Evolutionary conservation across 257 asterid genomes (phyloP).

Genomic region (Perilla frutescens): DNA sequence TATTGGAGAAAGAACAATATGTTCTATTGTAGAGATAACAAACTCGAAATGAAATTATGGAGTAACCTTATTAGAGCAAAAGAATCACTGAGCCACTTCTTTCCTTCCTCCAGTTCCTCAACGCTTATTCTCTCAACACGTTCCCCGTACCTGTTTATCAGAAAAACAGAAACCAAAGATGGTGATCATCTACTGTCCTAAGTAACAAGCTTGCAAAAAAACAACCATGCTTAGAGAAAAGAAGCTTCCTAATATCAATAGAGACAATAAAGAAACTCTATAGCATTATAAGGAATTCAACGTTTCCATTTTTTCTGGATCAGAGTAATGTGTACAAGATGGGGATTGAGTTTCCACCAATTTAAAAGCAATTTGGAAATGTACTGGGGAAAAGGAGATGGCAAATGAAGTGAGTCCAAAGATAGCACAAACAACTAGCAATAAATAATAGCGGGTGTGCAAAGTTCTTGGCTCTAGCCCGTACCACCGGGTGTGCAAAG

Average conservation of each 20-base stretch:
- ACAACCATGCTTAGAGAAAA: background rate
- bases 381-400: background rate
- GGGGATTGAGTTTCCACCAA: background rate
- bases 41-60: background rate
- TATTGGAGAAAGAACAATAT: background rate
- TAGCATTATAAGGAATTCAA: background rate
- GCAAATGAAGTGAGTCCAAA: background rate
- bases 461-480: background rate
- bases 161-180: conserved; percentile 10
- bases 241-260: background rate
- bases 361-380: background rate
- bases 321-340: background rate
- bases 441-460: background rate
- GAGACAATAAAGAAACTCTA: background rate
- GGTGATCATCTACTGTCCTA: background rate
- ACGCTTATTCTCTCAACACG: conserved; percentile 65
- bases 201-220: conserved; percentile 5
- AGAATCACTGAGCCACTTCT: conserved; percentile 88
- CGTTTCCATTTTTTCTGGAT: background rate
- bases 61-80: conserved; percentile 79
- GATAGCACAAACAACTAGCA: background rate
- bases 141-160: conserved; percentile 70
- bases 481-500: background rate
- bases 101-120: conserved; percentile 86
- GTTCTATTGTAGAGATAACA: too few species aligned